Evolutionary conservation across 306 rosid genomes (phyloP), one percentile per base, ranked within the genome.

Genomic region (Senna tora): DNA sequence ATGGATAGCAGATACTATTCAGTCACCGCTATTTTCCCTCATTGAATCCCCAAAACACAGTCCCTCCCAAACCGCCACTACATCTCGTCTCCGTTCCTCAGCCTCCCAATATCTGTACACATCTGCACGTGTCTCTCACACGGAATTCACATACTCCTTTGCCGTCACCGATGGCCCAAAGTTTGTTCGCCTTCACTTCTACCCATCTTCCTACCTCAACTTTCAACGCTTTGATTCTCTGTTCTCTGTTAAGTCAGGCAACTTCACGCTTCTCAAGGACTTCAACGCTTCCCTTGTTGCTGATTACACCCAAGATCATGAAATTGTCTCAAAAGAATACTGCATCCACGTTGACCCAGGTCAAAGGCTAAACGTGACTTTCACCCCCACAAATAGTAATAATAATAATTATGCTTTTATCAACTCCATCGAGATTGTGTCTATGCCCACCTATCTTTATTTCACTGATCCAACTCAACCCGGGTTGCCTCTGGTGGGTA

Each of bases 401-500:
- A n/a, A n/a, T n/a, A n/a, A n/a, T n/a, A n/a, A n/a, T n/a, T 36
- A 36, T 36, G 30, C 56, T 51, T 51, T 51, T 32, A 42, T 87
- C 42, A 87, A 87, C 10, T 87, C 84, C 9, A 90, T 90, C 3
- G 92, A 87, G 60, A 57, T 87, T 0, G 72, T 90, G 6, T 87
- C 92, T 0, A 87, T 90, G 90, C 62, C 62, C 62, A 6, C 2
- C 10, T 55, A 10, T 56, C 63, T 56, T 32, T 58, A 58, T n/a
- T 58, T 30, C 64, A 32, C 30, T 1, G 30, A 25, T 25, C 30
- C 30, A 25, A 25, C 64, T 0, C 1, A 15, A 9, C 21, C 42
- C 15, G 19, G n/a, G 7, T 13, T 21, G 16, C 22, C 16, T 36
- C 32, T 53, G 60, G 7, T 54, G 60, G 30, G 7, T 15, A n/a